These are phyloP conservation scores for Diaporthe sp. DNA, from an alignment of 2,329 filamentous ascomycete species.

Conservation along the genomic window DNA sequence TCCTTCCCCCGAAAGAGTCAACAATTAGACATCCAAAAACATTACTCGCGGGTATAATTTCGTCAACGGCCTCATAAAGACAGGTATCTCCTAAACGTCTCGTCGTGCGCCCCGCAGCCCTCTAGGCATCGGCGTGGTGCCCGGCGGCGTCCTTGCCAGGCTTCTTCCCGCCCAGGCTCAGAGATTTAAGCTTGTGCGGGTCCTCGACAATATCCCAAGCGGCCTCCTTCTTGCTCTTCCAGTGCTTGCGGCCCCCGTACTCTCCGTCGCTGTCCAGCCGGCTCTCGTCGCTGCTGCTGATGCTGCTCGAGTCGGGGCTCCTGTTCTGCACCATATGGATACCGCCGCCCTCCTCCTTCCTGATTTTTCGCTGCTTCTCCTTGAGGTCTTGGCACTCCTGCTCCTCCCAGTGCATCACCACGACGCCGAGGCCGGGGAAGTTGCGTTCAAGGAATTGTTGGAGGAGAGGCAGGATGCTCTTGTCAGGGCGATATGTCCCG, in stretches of 20 bases:
- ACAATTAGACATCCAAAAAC: conserved; percentile 18
- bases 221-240: conserved; percentile 63
- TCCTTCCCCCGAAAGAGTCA: not conserved
- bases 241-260: conserved; percentile 39
- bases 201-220: conserved; percentile 63
- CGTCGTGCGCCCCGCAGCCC: not conserved
- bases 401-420: conserved; percentile 82
- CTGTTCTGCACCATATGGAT: conserved; percentile 68
- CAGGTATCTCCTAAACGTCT: not conserved
- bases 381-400: conserved; percentile 81
- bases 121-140: not conserved
- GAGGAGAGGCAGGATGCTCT: conserved; percentile 77
- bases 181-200: conserved; percentile 55
- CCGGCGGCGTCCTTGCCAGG: not conserved
- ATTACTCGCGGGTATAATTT: conserved; percentile 29
- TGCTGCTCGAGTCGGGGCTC: conserved; percentile 58
- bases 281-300: conserved; percentile 65
- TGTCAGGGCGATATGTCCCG: conserved; percentile 91
- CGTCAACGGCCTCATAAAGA: not conserved
- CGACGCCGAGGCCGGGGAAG: conserved; percentile 80
- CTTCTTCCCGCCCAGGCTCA: conserved; percentile 20
- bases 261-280: conserved; percentile 56
- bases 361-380: conserved; percentile 76
- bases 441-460: conserved; percentile 76
- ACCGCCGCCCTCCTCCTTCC: conserved; percentile 70